A percentile compares a stretch with the other conserved stretches of the same genome.
Conservation (phyloP, 805 yeast species). For the Candida glaebosa region DNA sequence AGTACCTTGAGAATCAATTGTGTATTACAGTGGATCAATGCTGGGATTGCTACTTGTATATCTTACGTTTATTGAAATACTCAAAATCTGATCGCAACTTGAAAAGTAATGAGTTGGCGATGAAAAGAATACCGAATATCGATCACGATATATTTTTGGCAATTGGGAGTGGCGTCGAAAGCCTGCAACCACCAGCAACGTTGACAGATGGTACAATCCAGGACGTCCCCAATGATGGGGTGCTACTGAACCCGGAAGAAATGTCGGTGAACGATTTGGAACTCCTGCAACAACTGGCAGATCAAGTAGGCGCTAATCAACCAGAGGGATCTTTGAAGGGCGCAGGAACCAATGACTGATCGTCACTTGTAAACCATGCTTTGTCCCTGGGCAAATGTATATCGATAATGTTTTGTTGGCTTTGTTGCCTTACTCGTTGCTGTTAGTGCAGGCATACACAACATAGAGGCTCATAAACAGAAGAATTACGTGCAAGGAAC, state of each 20-base stretch:
- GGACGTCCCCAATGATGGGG: background rate
- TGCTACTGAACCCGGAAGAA: background rate
- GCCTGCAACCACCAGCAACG: background rate
- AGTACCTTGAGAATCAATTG: slow-evolving; percentile 15
- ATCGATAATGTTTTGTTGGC: too few species aligned
- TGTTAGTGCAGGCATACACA: too few species aligned
- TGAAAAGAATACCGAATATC: slow-evolving; percentile 16
- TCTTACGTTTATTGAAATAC: slow-evolving; percentile 19
- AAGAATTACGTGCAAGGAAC: too few species aligned
- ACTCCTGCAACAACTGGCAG: too few species aligned
- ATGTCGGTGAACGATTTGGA: too few species aligned
- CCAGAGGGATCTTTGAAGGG: too few species aligned
- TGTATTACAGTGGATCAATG: slow-evolving; percentile 14
- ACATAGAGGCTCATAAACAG: too few species aligned
- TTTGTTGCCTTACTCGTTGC: too few species aligned
- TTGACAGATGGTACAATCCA: background rate
- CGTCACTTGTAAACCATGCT: too few species aligned
- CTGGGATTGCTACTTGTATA: slow-evolving; percentile 24
- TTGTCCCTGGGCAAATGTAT: too few species aligned
- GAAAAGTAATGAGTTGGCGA: slow-evolving; percentile 21
- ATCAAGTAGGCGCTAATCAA: too few species aligned
- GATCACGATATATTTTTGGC: slow-evolving; percentile 13
- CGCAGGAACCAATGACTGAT: too few species aligned
- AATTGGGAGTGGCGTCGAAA: slow-evolving; percentile 12
- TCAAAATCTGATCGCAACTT: slow-evolving; percentile 21